Evolutionary conservation across 441 rosid genomes (phyloP).

Genomic region (Viola pubescens): DNA sequence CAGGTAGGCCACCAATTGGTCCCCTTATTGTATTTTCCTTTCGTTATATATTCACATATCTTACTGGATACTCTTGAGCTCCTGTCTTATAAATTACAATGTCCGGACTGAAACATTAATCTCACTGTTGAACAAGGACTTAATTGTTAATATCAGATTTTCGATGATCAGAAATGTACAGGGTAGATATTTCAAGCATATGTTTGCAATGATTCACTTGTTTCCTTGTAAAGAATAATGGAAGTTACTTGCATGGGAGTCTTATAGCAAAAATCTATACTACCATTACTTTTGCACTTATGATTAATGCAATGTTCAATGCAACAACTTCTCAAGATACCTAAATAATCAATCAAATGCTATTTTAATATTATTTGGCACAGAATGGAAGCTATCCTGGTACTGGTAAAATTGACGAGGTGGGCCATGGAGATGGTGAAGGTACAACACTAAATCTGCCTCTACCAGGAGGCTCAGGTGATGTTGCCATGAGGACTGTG

Average conservation of each 20-base stretch:
- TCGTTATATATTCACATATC: not conserved
- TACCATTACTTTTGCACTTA: not conserved
- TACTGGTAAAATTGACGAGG: constrained; percentile 70
- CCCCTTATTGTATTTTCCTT: not conserved
- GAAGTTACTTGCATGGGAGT: not conserved
- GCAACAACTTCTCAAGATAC: not conserved
- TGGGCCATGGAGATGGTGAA: constrained; percentile 81
- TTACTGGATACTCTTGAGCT: not conserved
- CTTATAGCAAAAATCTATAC: not conserved
- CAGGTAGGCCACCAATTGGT: constrained; percentile 39
- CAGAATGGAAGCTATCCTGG: constrained; percentile 97
- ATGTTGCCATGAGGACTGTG: constrained; percentile 69
- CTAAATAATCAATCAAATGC: constrained; percentile 8
- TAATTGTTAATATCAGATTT: not conserved
- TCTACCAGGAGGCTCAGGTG: constrained; percentile 90
- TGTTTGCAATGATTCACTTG: not conserved
- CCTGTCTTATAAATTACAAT: not conserved
- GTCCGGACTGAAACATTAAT: not conserved
- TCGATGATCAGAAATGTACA: not conserved
- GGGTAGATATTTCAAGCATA: not conserved
- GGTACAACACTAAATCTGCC: constrained; percentile 85
- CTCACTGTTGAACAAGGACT: not conserved
- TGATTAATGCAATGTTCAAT: constrained; percentile 1
- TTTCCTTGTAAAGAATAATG: not conserved
- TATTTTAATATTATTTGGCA: constrained; percentile 2